Conservation (phyloP, 129 eudicot genomes). For the Lonicera japonica region DNA sequence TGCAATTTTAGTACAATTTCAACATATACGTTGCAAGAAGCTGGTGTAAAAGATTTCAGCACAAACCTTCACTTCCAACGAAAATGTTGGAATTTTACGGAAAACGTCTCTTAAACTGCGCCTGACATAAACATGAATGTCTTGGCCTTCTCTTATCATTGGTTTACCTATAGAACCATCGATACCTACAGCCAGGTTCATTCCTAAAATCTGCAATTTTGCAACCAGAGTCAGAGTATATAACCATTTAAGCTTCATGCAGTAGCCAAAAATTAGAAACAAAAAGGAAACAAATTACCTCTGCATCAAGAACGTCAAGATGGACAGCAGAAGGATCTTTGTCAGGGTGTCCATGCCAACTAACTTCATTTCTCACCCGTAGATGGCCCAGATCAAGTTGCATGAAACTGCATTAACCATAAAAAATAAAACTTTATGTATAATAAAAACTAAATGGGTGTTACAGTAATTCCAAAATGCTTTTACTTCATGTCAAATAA, state of each 20-base stretch:
- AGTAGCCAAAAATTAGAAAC: neutral
- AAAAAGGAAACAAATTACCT: slow-evolving; percentile 31
- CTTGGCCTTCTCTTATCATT: slow-evolving; percentile 84
- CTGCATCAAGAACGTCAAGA: slow-evolving; percentile 93
- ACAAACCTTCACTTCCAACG: slow-evolving; percentile 77
- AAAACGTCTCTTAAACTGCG: slow-evolving; percentile 92
- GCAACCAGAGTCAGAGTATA: slow-evolving; percentile 11
- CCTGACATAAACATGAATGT: slow-evolving; percentile 63
- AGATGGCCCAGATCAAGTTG: slow-evolving; percentile 95
- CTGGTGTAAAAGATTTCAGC: neutral
- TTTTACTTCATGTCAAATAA: neutral
- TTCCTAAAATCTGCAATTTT: slow-evolving; percentile 64
- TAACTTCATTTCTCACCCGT: slow-evolving; percentile 57
- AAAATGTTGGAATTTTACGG: slow-evolving; percentile 83
- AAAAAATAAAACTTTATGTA: neutral
- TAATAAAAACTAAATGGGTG: neutral
- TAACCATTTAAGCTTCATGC: neutral
- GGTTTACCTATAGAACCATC: slow-evolving; percentile 75
- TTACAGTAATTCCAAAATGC: neutral
- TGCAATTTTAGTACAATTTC: neutral
- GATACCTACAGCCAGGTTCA: slow-evolving; percentile 91
- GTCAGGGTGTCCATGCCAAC: slow-evolving; percentile 83
- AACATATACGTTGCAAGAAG: neutral
- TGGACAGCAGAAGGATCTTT: slow-evolving; percentile 93
- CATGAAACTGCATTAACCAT: slow-evolving; percentile 60